Evolutionary conservation across 2,329 filamentous ascomycete genomes (phyloP), one percentile per base, ranked within the genome.

Genomic region (Botryotinia narcissicola): DNA sequence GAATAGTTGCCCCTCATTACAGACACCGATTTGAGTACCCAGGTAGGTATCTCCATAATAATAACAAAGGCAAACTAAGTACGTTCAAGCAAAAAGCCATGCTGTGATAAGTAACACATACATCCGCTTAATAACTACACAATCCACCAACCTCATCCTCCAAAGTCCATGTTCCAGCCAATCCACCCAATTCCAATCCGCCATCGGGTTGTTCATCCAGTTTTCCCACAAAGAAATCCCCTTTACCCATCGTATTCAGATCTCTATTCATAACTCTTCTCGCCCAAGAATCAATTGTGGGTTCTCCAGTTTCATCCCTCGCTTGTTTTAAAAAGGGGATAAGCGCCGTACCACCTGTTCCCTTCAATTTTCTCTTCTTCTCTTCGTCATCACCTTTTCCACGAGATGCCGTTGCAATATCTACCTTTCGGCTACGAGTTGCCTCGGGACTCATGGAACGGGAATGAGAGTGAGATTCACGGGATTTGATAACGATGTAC

Each of bases 251-350:
- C 16, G 69, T 74, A 37, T 75, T 75, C 44, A 75, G 74, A 54
- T 79, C 77, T 70, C 76, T 86, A 84, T 25, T 84, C 76, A 80
- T 78, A 9, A 80, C 75, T 14, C 78, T 20, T 74, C 77, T 85
- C 0, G 88, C 86, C 90, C 89, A 91, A 70, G 86, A 84, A 78
- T 89, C 87, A 54, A 98, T 91, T 1, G 95, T 94, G 1, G 94
- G 94, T 82, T 98, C 95, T 25, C 93, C 93, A 0, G 96, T 99
- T 86, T 99, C 96, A 79, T 99, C 95, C 42, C 96, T 88, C 7
- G 96, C 96, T 83, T 99, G 96, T 83, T 98, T 98, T 75, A 99
- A 85, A 83, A 99, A 99, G 0, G 95, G 93, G 73, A 99, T 98
- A 73, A 99, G 85, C 0, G 95, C 93, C 0, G 96, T 98, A 25